Evolutionary conservation across 139 green algal species (phyloP), one percentile per base, ranked within the genome.

Genomic region (Asterochloris sp.): DNA sequence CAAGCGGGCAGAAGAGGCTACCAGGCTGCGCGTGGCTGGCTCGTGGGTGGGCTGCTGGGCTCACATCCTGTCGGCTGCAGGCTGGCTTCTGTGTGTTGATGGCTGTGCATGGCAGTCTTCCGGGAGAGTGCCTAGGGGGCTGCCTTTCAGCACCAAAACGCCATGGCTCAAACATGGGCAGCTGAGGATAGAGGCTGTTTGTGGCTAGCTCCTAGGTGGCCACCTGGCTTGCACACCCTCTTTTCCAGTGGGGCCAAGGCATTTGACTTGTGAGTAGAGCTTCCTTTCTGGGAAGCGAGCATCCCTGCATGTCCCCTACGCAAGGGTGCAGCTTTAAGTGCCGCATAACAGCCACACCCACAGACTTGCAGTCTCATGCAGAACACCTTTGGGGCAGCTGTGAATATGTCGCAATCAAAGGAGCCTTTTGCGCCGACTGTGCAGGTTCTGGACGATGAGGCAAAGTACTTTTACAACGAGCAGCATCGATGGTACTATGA

Each of bases 381-480:
- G 19, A 71, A 8, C 66, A 26, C 21, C 29, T 15, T n/a, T 76
- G 23, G 14, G 54, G 19, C 60, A 73, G 0, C 1, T 75, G 1
- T 73, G 27, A 1, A 73, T 26, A 15, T 13, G 10, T 29, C 10
- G 16, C 4, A n/a, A 61, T 38, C n/a, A 16, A 21, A 19, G 24
- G 11, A 28, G 17, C 63, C 78, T 83, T 23, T 29, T 47, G 13
- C 9, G 11, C 11, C 14, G 23, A 14, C 76, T 67, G 15, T 83
- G 60, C 84, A 88, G 85, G 80, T 79, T 12, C 24, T 73, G 79
- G 83, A 94, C 29, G 38, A 78, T 15, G 84, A n/a, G 10, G 83
- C 81, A 27, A 84, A 69, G 13, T 94, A 95, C 79, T 90, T 92
- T 78, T 96, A 96, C 86, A 94, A 96, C 81, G 87, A 84, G 10